Conservation (phyloP, 331 rosid species). For the Erythrophleum ivorense region DNA sequence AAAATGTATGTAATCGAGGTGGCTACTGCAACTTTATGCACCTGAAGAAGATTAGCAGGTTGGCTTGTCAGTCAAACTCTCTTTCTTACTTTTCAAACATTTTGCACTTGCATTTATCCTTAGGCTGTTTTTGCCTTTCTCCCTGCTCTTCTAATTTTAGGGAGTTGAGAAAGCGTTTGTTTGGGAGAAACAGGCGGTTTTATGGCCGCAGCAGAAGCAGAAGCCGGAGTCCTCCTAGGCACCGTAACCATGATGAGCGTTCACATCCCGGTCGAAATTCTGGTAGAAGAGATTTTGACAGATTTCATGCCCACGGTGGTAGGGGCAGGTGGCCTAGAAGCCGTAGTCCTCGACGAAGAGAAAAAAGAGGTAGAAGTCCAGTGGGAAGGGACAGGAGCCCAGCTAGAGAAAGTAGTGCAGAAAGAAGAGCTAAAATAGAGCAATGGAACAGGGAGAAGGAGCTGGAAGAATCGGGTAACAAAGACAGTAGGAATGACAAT, state of each 20-base stretch:
- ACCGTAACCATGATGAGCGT: slow-evolving; percentile 78
- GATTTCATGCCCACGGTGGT: slow-evolving; percentile 67
- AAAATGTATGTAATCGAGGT: slow-evolving; percentile 93
- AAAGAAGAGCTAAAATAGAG: slow-evolving; percentile 96
- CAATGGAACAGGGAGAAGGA: slow-evolving; percentile 96
- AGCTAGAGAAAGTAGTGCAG: slow-evolving; percentile 87
- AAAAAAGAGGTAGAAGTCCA: slow-evolving; percentile 88
- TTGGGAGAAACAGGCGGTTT: slow-evolving; percentile 84
- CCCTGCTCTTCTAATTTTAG: slow-evolving; percentile 44
- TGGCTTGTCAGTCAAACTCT: slow-evolving; percentile 15
- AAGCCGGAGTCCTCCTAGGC: slow-evolving; percentile 89
- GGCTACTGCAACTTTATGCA: slow-evolving; percentile 99
- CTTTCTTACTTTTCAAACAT: background rate
- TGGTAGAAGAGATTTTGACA: slow-evolving; percentile 83
- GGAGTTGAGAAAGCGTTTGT: slow-evolving; percentile 85
- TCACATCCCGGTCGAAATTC: slow-evolving; percentile 66
- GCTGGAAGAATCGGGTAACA: slow-evolving; percentile 52
- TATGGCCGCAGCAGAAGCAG: slow-evolving; percentile 73
- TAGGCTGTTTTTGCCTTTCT: background rate
- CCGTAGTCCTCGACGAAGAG: slow-evolving; percentile 90
- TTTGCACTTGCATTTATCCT: background rate
- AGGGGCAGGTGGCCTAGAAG: slow-evolving; percentile 81
- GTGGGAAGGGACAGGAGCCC: slow-evolving; percentile 73
- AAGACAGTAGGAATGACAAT: slow-evolving; percentile 41
- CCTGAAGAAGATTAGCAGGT: slow-evolving; percentile 93